Evolutionary conservation across 31 red algal species (phyloP).

Genomic region (Asparagopsis taxiformis): DNA sequence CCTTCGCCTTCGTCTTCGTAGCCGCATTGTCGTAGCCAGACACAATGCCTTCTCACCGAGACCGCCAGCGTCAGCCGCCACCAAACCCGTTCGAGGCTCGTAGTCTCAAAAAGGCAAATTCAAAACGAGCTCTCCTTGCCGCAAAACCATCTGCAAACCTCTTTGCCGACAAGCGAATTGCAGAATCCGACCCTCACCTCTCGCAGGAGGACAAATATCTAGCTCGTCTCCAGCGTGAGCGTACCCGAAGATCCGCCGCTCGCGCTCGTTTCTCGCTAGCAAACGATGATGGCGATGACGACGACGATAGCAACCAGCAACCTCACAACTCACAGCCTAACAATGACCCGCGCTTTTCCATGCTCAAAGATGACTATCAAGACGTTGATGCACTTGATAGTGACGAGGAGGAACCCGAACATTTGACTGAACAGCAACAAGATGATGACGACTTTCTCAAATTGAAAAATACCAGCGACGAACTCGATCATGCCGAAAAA

Average conservation of each 20-base stretch:
- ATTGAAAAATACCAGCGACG: neutral
- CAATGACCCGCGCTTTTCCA: too few species aligned
- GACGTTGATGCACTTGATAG: too few species aligned
- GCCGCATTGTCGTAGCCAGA: neutral
- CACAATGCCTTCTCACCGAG: conserved; percentile 18
- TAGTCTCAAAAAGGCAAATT: conserved; percentile 3
- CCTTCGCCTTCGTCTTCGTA: neutral
- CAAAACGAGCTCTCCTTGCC: conserved; percentile 1
- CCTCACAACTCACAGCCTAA: too few species aligned
- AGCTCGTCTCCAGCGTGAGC: conserved; percentile 47
- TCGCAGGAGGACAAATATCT: conserved; percentile 55
- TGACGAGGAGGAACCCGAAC: too few species aligned
- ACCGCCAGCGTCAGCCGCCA: neutral
- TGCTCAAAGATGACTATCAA: too few species aligned
- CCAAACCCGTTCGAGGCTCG: conserved; percentile 28
- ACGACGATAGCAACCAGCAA: conserved; percentile 16
- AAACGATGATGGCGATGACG: conserved; percentile 14
- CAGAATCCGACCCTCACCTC: conserved; percentile 43
- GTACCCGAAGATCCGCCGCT: conserved; percentile 9
- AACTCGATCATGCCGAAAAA: conserved; percentile 5
- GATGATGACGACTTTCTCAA: conserved; percentile 9
- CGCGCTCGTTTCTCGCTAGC: neutral
- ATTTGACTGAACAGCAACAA: too few species aligned
- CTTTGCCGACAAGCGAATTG: conserved; percentile 63
- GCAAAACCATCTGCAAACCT: conserved; percentile 13